These are phyloP conservation scores for Asterella californica DNA, from an alignment of 225 moss, liverwort and hornwort species.

Conservation along the genomic window DNA sequence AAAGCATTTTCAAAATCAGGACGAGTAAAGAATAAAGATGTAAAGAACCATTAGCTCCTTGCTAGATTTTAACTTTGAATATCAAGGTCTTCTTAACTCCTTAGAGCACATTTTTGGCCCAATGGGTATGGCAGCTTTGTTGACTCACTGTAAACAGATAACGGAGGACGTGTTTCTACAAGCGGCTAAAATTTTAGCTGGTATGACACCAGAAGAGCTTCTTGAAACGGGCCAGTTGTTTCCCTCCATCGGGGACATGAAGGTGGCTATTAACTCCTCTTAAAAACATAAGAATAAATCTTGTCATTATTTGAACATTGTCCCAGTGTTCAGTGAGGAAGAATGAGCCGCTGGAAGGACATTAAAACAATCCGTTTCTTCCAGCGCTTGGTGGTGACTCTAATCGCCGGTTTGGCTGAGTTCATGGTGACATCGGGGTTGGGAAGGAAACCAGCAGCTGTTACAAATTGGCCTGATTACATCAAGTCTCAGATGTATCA, in stretches of 20 bases:
- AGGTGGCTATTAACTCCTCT: constrained; percentile 18
- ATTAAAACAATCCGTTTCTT: neutral
- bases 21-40: neutral
- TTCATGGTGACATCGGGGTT: constrained; percentile 34
- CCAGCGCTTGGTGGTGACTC: constrained; percentile 38
- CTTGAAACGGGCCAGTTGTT: constrained; percentile 43
- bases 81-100: neutral
- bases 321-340: neutral
- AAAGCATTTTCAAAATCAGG: neutral
- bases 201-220: constrained; percentile 33
- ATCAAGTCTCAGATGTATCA: constrained; percentile 38
- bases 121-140: constrained; percentile 32
- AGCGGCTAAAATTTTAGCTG: constrained; percentile 26
- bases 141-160: constrained; percentile 27
- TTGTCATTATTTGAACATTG: neutral
- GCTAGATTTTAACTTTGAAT: neutral
- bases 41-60: neutral
- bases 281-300: neutral
- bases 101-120: constrained; percentile 25
- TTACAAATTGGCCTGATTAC: constrained; percentile 34
- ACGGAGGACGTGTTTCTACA: constrained; percentile 25
- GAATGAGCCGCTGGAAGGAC: neutral
- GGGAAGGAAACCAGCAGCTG: constrained; percentile 34
- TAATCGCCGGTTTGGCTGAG: constrained; percentile 39
- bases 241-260: constrained; percentile 42